Percentiles rank a stretch among this genome's conserved stretches.
These are phyloP conservation scores for Aspergillus fumigatus DNA, from an alignment of 2,329 filamentous ascomycete species.

Conservation along the genomic window DNA sequence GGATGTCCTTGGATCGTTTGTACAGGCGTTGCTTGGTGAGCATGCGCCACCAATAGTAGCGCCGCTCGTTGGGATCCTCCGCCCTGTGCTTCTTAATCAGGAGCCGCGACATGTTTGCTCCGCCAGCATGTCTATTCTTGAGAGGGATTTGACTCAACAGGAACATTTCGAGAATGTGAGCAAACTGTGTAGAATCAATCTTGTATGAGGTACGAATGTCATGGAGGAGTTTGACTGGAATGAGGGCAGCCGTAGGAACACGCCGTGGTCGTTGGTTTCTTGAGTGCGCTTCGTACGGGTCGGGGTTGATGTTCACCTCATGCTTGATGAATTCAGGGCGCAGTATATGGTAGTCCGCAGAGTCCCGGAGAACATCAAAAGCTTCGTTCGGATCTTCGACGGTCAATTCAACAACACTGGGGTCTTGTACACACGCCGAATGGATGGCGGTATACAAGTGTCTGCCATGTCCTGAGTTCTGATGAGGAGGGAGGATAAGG, in stretches of 20 bases:
- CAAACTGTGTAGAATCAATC: conserved; percentile 58
- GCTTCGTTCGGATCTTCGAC: conserved; percentile 84
- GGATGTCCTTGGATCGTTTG: conserved; percentile 55
- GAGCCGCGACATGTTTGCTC: conserved; percentile 50
- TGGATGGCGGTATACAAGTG: conserved; percentile 80
- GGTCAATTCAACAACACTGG: conserved; percentile 74
- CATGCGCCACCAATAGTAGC: conserved; percentile 63
- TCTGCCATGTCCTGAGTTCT: conserved; percentile 72
- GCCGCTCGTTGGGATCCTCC: conserved; percentile 52
- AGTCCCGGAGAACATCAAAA: conserved; percentile 62
- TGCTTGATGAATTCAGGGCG: conserved; percentile 47
- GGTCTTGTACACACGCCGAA: conserved; percentile 59
- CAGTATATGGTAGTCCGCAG: conserved; percentile 55
- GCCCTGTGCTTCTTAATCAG: conserved; percentile 43
- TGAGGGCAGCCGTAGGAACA: conserved; percentile 50
- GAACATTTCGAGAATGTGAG: conserved; percentile 59
- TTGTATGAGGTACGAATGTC: conserved; percentile 51
- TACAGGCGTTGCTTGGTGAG: conserved; percentile 60
- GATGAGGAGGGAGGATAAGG: conserved; percentile 81
- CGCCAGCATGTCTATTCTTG: conserved; percentile 43
- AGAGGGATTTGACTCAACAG: conserved; percentile 54
- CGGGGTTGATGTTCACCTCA: conserved; percentile 45
- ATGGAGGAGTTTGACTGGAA: conserved; percentile 48
- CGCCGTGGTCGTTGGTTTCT: conserved; percentile 33
- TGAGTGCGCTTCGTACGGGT: conserved; percentile 34